Base-by-base conservation (phyloP, 2,329 filamentous ascomycete species). In the Microcyclospora tardicrescens region DNA sequence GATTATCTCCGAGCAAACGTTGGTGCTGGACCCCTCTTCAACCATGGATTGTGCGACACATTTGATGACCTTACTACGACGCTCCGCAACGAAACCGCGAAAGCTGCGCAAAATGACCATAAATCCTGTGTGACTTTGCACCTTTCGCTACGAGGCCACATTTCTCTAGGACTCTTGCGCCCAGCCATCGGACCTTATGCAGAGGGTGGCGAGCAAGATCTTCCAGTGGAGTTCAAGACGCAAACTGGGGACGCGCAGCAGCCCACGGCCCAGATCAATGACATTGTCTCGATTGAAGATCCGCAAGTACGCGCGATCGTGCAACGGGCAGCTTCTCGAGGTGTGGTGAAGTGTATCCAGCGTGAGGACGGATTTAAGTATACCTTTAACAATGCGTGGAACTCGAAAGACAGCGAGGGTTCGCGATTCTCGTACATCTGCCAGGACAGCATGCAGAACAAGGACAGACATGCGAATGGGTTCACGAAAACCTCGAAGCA, bases 391-490 rank as follows among this genome's bases (percentile, higher is more conserved):
- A 67, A 68, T 42, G 64, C 62, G 43, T 68, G 65, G 65, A 60
- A 60, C 35, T 64, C 63, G 44, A 58, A 54, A 34, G 53, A 66
- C 29, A 63, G 65, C 42, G 62, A 67, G 42, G 63, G 66, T 35
- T 62, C 60, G 44, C 59, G 65, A 43, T 68, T 65, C 53, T 65
- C 62, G 24, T 68, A 67, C 53, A 66, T 66, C 44, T 69, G 65
- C 52, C 66, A 67, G 48, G 65, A 69, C 54, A 66, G 62, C 47
- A 56, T 68, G 51, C 61, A 67, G 50, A 69, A 69, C 50, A 69
- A 68, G 46, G 65, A 68, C 47, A 58, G 65, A 34, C 63, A 64
- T 33, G 65, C 64, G 6, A 68, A 69, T 42, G 55, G 50, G 12
- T 56, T 52, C 36, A 45, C 48, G 11, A 45, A 54, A 13, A 50